Conservation (phyloP, 345 rosid genomes). For the Eucalyptus urophylla region DNA sequence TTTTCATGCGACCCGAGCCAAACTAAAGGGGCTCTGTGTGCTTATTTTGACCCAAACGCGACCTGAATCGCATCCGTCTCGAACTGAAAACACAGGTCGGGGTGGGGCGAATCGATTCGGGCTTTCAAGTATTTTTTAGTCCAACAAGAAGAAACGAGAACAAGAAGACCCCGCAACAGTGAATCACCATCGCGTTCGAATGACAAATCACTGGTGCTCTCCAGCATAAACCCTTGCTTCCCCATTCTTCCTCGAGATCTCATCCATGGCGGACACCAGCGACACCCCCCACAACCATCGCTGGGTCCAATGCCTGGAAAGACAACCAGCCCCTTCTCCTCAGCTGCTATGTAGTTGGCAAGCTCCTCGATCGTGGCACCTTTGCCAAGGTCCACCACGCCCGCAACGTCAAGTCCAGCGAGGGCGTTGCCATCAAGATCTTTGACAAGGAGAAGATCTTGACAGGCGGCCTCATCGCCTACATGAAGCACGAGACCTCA, state of each 20-base stretch:
- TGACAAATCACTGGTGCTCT: background rate
- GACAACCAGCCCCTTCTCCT: background rate
- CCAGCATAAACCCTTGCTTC: too few species aligned
- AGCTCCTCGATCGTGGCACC: conserved; percentile 70
- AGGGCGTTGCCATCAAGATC: conserved; percentile 55
- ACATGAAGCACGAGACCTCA: conserved; percentile 64
- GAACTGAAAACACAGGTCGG: background rate
- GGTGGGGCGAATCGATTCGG: background rate
- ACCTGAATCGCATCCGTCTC: background rate
- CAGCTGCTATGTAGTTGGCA: conserved; percentile 4
- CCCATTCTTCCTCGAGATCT: background rate
- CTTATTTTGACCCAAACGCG: background rate
- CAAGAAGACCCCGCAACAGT: background rate
- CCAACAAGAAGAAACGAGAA: background rate
- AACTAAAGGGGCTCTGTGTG: background rate
- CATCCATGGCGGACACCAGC: background rate
- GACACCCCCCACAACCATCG: background rate
- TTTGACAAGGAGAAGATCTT: conserved; percentile 61
- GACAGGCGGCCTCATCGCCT: conserved; percentile 46
- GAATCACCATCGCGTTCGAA: background rate
- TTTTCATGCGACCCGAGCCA: too few species aligned
- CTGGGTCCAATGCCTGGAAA: background rate
- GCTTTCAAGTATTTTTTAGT: background rate
- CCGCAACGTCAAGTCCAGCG: conserved; percentile 29
- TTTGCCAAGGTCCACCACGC: conserved; percentile 81